phyloP scores from a whole-genome alignment of 306 rosid genomes.

The Casuarina glauca region DNA sequence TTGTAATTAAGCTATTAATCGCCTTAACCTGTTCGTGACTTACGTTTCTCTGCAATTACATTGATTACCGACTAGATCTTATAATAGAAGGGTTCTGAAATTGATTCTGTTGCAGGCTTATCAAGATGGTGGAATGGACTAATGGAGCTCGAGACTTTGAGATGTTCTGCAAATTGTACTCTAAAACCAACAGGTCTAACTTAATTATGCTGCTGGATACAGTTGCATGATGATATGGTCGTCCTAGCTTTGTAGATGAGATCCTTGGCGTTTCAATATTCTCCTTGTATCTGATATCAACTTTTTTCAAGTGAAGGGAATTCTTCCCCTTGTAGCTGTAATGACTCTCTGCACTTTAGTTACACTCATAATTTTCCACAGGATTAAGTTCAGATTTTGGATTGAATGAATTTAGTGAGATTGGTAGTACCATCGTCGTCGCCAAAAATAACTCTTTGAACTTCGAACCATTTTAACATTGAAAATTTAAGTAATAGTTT shows the following conservation, averaged over 20 bases:
- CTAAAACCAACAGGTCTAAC: neutral
- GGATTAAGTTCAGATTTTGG: neutral
- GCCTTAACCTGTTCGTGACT: neutral
- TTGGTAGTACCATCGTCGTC: too few relatives aligned
- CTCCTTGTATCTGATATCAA: neutral
- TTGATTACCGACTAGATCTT: neutral
- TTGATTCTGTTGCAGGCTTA: neutral
- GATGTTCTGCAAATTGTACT: neutral
- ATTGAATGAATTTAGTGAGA: too few relatives aligned
- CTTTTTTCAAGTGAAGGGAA: neutral
- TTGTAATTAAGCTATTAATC: neutral
- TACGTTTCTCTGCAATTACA: neutral
- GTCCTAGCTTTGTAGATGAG: neutral
- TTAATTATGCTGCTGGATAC: neutral
- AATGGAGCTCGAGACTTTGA: neutral
- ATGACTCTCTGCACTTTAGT: neutral
- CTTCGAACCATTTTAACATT: too few relatives aligned
- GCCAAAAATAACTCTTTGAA: too few relatives aligned
- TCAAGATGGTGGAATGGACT: neutral
- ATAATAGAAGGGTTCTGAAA: neutral
- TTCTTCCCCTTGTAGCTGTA: neutral
- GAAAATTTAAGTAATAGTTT: too few relatives aligned
- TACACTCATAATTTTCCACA: neutral
- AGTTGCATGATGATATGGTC: neutral
- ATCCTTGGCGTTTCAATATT: neutral